phyloP scores from a whole-genome alignment of 257 asterid genomes.

The Jaltomata sinuosa region DNA sequence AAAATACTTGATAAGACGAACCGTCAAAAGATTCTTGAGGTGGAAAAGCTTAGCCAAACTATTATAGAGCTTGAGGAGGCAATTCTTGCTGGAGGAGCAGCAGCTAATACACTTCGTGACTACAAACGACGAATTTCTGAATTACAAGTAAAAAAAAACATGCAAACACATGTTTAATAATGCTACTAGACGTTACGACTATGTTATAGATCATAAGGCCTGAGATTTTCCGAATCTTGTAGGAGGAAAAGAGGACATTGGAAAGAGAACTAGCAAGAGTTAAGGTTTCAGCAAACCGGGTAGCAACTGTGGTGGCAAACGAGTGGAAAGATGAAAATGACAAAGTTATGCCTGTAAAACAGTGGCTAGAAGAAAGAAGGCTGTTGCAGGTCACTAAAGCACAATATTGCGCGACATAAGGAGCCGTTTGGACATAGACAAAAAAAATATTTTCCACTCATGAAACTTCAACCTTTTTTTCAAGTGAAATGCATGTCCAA shows the following conservation, averaged over 20 bases:
- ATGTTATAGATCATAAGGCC: neutral
- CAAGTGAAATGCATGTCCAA: neutral
- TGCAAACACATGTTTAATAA: neutral
- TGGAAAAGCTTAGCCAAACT: slow-evolving; percentile 77
- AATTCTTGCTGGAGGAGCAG: slow-evolving; percentile 74
- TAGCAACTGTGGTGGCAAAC: slow-evolving; percentile 74
- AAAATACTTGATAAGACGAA: slow-evolving; percentile 71
- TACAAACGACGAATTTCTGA: slow-evolving; percentile 57
- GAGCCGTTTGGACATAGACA: neutral
- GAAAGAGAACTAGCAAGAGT: slow-evolving; percentile 83
- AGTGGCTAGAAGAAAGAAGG: slow-evolving; percentile 93
- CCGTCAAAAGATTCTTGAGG: slow-evolving; percentile 68
- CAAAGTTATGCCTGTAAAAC: slow-evolving; percentile 90
- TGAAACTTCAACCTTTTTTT: neutral
- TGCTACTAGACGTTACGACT: neutral
- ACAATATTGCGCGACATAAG: neutral
- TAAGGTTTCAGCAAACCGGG: slow-evolving; percentile 75
- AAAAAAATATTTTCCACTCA: neutral
- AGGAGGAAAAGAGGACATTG: slow-evolving; percentile 87
- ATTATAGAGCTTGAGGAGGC: slow-evolving; percentile 79
- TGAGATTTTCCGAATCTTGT: neutral
- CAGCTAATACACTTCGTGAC: slow-evolving; percentile 66
- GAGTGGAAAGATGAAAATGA: slow-evolving; percentile 94
- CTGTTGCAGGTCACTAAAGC: slow-evolving; percentile 44
- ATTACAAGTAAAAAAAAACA: slow-evolving; percentile 38